Conservation (phyloP, 495 filamentous ascomycete species). For the Durotheca rogersii region DNA sequence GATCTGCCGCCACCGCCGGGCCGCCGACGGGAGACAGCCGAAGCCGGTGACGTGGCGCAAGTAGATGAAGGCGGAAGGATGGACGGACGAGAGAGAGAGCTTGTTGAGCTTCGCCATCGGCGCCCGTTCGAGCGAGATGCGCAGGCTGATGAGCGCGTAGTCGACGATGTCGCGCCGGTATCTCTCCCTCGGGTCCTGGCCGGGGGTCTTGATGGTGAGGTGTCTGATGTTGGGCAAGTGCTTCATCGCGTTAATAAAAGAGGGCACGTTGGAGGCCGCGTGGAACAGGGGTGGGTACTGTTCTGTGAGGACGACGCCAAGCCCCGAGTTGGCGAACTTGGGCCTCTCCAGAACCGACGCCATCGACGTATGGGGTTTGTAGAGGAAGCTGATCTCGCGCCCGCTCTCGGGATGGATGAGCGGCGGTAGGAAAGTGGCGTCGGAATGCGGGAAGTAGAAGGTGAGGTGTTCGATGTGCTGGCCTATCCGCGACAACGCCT, state of each 20-base stretch:
- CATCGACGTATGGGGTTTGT: conserved; percentile 64
- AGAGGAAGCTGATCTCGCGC: conserved; percentile 71
- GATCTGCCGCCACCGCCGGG: conserved; percentile 70
- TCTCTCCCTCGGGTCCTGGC: conserved; percentile 62
- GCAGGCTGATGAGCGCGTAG: conserved; percentile 77
- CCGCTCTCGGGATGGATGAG: conserved; percentile 69
- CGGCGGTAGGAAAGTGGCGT: conserved; percentile 73
- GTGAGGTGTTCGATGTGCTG: conserved; percentile 67
- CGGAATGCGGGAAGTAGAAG: conserved; percentile 67
- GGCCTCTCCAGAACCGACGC: conserved; percentile 50
- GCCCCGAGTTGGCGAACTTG: conserved; percentile 63
- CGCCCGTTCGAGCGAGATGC: conserved; percentile 71
- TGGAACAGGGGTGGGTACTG: conserved; percentile 84
- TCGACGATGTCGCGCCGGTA: conserved; percentile 75
- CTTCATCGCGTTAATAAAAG: conserved; percentile 70
- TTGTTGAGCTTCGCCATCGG: conserved; percentile 59
- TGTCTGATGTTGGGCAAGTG: conserved; percentile 64
- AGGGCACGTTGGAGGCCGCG: conserved; percentile 76
- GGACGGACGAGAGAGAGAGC: conserved; percentile 65
- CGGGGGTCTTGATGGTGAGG: conserved; percentile 69
- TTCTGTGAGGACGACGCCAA: conserved; percentile 70
- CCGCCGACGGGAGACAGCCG: conserved; percentile 63
- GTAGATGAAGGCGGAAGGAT: conserved; percentile 68
- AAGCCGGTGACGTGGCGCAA: conserved; percentile 65
- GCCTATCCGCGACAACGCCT: conserved; percentile 70